phyloP scores from a whole-genome alignment of 306 rosid genomes.

The Luffa aegyptiaca region DNA sequence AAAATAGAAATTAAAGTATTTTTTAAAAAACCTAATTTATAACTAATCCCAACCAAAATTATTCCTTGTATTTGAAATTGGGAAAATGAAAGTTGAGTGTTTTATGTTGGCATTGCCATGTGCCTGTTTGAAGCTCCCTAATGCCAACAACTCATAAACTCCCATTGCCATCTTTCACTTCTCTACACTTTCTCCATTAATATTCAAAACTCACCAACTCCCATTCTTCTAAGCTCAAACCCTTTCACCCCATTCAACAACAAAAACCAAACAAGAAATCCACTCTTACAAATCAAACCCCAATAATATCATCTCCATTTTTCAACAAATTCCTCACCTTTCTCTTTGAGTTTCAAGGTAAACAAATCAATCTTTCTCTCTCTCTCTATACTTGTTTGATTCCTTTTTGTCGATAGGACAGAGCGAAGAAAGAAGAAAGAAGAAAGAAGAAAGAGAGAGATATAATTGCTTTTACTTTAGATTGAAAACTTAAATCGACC shows the following conservation, averaged over 20 bases:
- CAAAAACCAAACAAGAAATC: neutral
- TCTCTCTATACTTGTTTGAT: neutral
- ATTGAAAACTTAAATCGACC: too few species aligned
- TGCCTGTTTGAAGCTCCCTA: neutral
- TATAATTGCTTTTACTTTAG: too few species aligned
- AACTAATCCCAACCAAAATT: too few species aligned
- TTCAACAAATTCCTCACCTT: neutral
- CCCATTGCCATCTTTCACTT: neutral
- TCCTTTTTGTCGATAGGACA: neutral
- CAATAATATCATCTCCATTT: too few species aligned
- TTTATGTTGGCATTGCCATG: neutral
- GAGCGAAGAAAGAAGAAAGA: too few species aligned
- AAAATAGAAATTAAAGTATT: too few species aligned
- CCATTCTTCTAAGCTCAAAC: neutral
- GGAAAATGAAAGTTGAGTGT: neutral
- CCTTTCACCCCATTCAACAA: neutral
- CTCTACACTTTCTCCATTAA: neutral
- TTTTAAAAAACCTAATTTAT: too few species aligned
- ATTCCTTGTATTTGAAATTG: too few species aligned
- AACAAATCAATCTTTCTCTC: neutral
- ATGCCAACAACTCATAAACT: neutral
- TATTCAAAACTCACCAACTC: neutral
- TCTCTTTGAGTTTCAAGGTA: neutral
- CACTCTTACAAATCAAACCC: neutral
- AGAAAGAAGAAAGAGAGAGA: too few species aligned